Evolutionary conservation across 2,329 filamentous ascomycete species (phyloP), one percentile per base, ranked within the genome.

Genomic region (Sordariomycetes sp.): DNA sequence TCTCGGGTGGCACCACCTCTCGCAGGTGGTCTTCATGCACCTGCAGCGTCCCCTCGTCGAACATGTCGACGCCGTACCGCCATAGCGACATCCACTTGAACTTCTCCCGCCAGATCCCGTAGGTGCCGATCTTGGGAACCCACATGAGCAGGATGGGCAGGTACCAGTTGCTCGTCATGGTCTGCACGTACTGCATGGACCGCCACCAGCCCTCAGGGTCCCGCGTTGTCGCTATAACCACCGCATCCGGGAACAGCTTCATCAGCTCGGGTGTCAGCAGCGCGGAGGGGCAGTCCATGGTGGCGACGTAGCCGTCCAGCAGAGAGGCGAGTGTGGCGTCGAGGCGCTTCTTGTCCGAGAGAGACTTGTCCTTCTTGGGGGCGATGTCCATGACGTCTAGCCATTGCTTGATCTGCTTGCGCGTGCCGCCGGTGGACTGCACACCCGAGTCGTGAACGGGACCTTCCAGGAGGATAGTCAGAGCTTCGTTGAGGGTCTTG

Each of bases 211-310:
- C 67, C 40, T 64, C 63, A 51, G 70, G 65, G 59, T 72, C 68
- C 55, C 73, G 67, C 1, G 70, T 72, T 16, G 74, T 76, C 61
- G 69, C 73, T 57, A 80, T 72, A 34, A 80, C 76, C 57, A 74
- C 71, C 20, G 78, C 77, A 43, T 79, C 71, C 0, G 78, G 78
- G 62, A 77, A 79, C 37, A 79, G 65, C 43, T 73, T 70, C 64
- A 80, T 66, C 57, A 79, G 68, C 61, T 80, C 76, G 48, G 73
- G 71, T 22, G 68, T 71, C 18, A 79, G 70, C 22, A 72, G 64
- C 37, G 63, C 69, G 3, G 71, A 70, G 1, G 77, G 77, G 34
- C 72, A 66, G 64, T 80, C 78, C 66, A 71, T 70, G 55, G 67
- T 70, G 37, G 69, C 70, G 54, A 68, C 67, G 62, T 73, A 66